Percentiles rank a stretch among this genome's conserved stretches.
These are phyloP conservation scores for Pythium vanterpoolii DNA, from an alignment of 352 stramenopile species.

Conservation along the genomic window DNA sequence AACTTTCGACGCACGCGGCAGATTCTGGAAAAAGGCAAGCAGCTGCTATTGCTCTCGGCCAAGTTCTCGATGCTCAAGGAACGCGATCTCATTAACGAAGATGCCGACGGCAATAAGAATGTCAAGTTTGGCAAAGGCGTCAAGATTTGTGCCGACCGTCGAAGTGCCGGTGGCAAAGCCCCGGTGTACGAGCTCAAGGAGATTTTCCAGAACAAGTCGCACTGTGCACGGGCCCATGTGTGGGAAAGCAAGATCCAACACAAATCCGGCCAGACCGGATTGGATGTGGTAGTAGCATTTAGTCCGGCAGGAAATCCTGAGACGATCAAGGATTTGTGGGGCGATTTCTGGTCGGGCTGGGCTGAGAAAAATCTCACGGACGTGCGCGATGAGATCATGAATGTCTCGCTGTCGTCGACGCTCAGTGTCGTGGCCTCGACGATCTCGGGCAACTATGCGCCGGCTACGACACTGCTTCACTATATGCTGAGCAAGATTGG, in stretches of 20 bases:
- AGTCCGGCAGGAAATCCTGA: slow-evolving; percentile 75
- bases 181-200: slow-evolving; percentile 81
- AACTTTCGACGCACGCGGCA: slow-evolving; percentile 68
- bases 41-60: slow-evolving; percentile 72
- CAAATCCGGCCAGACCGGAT: slow-evolving; percentile 29
- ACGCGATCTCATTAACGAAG: slow-evolving; percentile 81
- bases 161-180: slow-evolving; percentile 33
- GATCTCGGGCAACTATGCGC: slow-evolving; percentile 76
- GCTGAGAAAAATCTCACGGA: slow-evolving; percentile 78
- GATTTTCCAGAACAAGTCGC: slow-evolving; percentile 85
- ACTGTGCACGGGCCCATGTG: slow-evolving; percentile 70
- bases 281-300: slow-evolving; percentile 77
- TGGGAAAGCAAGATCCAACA: slow-evolving; percentile 67
- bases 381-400: slow-evolving; percentile 78
- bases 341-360: slow-evolving; percentile 86
- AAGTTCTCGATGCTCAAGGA: slow-evolving; percentile 90
- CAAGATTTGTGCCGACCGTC: slow-evolving; percentile 68
- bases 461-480: slow-evolving; percentile 65
- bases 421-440: slow-evolving; percentile 78
- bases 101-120: slow-evolving; percentile 85
- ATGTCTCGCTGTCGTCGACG: slow-evolving; percentile 65
- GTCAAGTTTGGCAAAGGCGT: slow-evolving; percentile 78
- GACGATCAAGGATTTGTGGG: slow-evolving; percentile 81
- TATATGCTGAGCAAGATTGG: slow-evolving; percentile 86
- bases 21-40: slow-evolving; percentile 77